phyloP scores from a whole-genome alignment of 192 early-diverging fungal genomes.

The Coemansia sp. region DNA sequence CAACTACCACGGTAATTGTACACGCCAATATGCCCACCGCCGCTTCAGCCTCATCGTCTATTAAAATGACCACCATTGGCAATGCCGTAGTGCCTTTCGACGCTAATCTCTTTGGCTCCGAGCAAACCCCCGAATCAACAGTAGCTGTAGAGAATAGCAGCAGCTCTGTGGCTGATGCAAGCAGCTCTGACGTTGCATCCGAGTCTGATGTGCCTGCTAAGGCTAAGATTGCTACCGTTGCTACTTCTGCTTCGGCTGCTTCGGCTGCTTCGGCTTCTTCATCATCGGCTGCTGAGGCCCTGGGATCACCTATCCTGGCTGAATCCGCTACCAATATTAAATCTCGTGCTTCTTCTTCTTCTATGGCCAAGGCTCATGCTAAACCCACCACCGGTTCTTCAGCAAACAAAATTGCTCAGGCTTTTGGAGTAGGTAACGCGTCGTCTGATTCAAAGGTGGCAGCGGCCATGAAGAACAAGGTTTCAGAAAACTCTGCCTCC shows the following conservation, averaged over 20 bases:
- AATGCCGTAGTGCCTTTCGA: slow-evolving; percentile 44
- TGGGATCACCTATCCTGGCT: slow-evolving; percentile 24
- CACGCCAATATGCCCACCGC: slow-evolving; percentile 12
- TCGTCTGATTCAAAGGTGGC: slow-evolving; percentile 9
- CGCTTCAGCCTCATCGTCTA: not conserved
- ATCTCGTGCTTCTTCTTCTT: not conserved
- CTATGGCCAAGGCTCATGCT: slow-evolving; percentile 6
- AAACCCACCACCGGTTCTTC: slow-evolving; percentile 7
- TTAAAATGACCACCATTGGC: slow-evolving; percentile 48
- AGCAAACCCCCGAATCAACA: not conserved
- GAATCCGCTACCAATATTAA: slow-evolving; percentile 19
- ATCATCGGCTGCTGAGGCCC: not conserved
- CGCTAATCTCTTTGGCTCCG: slow-evolving; percentile 33
- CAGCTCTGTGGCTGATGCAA: not conserved
- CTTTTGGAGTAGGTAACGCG: not conserved
- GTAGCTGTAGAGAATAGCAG: not conserved
- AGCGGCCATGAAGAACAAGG: slow-evolving; percentile 36
- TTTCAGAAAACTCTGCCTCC: slow-evolving; percentile 16
- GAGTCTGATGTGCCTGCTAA: not conserved
- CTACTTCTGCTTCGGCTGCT: not conserved
- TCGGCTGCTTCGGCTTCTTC: slow-evolving; percentile 1
- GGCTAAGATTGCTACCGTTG: not conserved
- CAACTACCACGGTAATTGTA: slow-evolving; percentile 10
- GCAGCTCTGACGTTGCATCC: not conserved
- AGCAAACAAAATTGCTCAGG: slow-evolving; percentile 4